Evolutionary conservation across 1,284 basidiomycete genomes (phyloP).

Genomic region (Naganishia sp.): DNA sequence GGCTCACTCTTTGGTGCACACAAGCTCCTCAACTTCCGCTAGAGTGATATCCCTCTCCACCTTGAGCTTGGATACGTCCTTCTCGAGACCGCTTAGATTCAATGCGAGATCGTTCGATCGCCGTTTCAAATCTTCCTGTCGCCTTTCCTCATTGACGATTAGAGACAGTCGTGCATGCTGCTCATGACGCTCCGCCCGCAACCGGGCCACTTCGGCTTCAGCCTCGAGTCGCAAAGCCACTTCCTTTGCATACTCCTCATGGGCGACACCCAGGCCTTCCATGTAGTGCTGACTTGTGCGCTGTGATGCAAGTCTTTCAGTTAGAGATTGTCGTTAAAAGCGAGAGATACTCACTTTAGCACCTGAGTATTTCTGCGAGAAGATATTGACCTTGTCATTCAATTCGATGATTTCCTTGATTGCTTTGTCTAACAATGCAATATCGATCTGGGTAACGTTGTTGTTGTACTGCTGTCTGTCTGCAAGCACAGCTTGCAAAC

Average conservation of each 20-base stretch:
- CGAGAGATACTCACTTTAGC: constrained; percentile 65
- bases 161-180: constrained; percentile 83
- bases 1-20: constrained; percentile 67
- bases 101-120: constrained; percentile 75
- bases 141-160: constrained; percentile 72
- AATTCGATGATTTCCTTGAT: constrained; percentile 69
- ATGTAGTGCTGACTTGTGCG: constrained; percentile 86
- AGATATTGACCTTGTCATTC: constrained; percentile 63
- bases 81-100: constrained; percentile 75
- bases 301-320: constrained; percentile 54
- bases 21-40: constrained; percentile 89
- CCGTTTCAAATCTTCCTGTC: constrained; percentile 75
- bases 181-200: constrained; percentile 81
- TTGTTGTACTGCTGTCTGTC: constrained; percentile 66
- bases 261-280: constrained; percentile 85
- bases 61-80: constrained; percentile 79
- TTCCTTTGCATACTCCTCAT: constrained; percentile 90
- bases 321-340: too few relatives aligned
- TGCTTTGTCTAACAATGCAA: constrained; percentile 71
- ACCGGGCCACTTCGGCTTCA: constrained; percentile 82
- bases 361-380: constrained; percentile 78
- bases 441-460: constrained; percentile 71
- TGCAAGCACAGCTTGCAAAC: constrained; percentile 64
- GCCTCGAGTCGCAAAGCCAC: constrained; percentile 81
- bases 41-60: constrained; percentile 87